Percentiles rank a stretch among this genome's conserved stretches.
phyloP scores from a whole-genome alignment of 1,284 basidiomycete species.

The Pseudozyma pruni region DNA sequence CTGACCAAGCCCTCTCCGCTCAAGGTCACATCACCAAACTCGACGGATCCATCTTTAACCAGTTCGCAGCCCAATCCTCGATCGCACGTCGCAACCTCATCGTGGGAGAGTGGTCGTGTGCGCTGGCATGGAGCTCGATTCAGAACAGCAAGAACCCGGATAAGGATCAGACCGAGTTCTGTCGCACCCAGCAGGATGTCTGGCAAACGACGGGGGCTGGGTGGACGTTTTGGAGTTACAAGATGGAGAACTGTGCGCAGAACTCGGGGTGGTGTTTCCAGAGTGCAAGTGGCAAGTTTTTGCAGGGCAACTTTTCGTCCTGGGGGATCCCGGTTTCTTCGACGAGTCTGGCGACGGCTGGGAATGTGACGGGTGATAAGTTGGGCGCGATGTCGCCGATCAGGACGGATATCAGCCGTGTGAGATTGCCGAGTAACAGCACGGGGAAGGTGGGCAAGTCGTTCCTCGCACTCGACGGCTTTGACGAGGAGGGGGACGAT shows the following conservation, averaged over 20 bases:
- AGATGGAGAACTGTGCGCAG: conserved; percentile 64
- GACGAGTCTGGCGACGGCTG: conserved; percentile 1
- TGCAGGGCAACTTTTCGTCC: conserved; percentile 49
- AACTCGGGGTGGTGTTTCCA: conserved; percentile 67
- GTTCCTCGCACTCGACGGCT: conserved; percentile 12
- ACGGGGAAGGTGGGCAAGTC: conserved; percentile 17
- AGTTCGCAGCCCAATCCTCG: conserved; percentile 32
- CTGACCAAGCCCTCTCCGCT: conserved; percentile 53
- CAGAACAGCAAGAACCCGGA: conserved; percentile 71
- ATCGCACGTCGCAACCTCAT: conserved; percentile 73
- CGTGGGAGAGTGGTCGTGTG: conserved; percentile 71
- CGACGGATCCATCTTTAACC: conserved; percentile 44
- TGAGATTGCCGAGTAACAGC: conserved; percentile 21
- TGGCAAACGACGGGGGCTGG: conserved; percentile 76
- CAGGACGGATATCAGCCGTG: conserved; percentile 28
- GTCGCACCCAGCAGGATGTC: conserved; percentile 74
- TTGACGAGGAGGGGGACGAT: conserved; percentile 18
- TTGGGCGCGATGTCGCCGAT: conserved; percentile 12
- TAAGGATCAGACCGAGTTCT: conserved; percentile 73
- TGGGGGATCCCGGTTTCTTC: conserved; percentile 53
- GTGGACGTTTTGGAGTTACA: conserved; percentile 80
- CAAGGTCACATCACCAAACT: conserved; percentile 61
- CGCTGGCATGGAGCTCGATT: conserved; percentile 74
- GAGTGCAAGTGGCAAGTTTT: conserved; percentile 44
- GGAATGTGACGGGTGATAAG: conserved; percentile 21